Evolutionary conservation across 495 filamentous ascomycete species (phyloP).

Genomic region (Trichocladium uniseriatum): DNA sequence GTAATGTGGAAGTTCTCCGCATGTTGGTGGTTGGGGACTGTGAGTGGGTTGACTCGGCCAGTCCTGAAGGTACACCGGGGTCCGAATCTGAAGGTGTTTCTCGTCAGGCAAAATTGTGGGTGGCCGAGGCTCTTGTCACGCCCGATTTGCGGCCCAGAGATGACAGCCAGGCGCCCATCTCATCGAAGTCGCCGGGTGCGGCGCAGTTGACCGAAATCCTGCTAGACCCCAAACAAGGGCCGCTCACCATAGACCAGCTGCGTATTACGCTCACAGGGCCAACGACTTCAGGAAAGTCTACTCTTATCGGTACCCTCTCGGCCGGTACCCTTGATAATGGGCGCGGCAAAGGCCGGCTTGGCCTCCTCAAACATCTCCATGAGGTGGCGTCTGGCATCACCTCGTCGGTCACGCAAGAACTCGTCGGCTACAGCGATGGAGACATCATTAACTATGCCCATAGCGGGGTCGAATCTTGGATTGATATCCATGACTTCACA

Average conservation of each 20-base stretch:
- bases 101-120: constrained; percentile 59
- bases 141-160: constrained; percentile 29
- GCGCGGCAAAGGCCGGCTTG: constrained; percentile 75
- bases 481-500: constrained; percentile 78
- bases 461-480: constrained; percentile 83
- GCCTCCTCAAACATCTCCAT: constrained; percentile 85
- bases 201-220: constrained; percentile 12
- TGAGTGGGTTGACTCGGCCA: constrained; percentile 49
- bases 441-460: constrained; percentile 78
- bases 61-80: constrained; percentile 1
- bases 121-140: constrained; percentile 63
- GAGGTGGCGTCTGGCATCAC: constrained; percentile 87
- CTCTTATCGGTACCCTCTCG: constrained; percentile 76
- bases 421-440: constrained; percentile 69
- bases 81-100: constrained; percentile 3
- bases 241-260: constrained; percentile 58
- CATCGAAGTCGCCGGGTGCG: constrained; percentile 1
- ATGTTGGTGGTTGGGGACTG: constrained; percentile 81
- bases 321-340: constrained; percentile 88
- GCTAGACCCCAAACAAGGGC: constrained; percentile 22
- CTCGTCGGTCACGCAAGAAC: constrained; percentile 84
- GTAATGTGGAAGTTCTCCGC: constrained; percentile 72
- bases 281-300: constrained; percentile 90
- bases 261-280: constrained; percentile 86
- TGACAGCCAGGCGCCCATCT: constrained; percentile 1